Evolutionary conservation across 2,329 filamentous ascomycete genomes (phyloP).

Genomic region (Aphanocladium album): DNA sequence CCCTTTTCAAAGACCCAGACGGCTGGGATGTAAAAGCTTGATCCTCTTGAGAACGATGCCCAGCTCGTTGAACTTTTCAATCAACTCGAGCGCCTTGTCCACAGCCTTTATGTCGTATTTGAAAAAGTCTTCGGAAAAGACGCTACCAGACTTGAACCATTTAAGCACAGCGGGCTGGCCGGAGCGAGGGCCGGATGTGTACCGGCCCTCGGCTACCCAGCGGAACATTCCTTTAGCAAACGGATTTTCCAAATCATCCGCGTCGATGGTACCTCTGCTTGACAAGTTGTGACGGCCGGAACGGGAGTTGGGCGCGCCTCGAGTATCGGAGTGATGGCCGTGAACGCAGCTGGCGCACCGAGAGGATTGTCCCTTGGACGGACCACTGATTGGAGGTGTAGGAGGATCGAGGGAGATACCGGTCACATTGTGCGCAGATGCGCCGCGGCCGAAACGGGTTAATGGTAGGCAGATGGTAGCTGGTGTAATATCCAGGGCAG

Average conservation of each 20-base stretch:
- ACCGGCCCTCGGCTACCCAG: slow-evolving; percentile 21
- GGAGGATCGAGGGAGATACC: not conserved
- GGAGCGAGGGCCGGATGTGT: slow-evolving; percentile 23
- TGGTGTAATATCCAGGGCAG: too few species aligned
- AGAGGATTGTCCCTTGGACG: not conserved
- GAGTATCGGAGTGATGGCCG: not conserved
- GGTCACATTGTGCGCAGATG: not conserved
- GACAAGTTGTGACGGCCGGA: not conserved
- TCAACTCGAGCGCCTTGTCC: slow-evolving; percentile 19
- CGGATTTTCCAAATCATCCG: not conserved
- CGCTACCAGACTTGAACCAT: slow-evolving; percentile 34
- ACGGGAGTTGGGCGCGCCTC: too few species aligned
- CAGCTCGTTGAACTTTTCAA: slow-evolving; percentile 31
- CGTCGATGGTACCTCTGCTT: not conserved
- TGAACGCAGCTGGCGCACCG: not conserved
- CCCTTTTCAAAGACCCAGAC: not conserved
- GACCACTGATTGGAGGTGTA: not conserved
- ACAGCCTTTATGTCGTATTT: slow-evolving; percentile 14
- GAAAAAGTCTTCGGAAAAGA: slow-evolving; percentile 31
- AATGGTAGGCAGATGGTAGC: too few species aligned
- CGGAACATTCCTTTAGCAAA: slow-evolving; percentile 14
- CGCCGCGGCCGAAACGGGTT: too few species aligned
- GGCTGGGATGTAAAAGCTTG: slow-evolving; percentile 14
- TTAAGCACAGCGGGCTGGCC: slow-evolving; percentile 32
- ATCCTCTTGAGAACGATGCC: slow-evolving; percentile 26